phyloP scores from a whole-genome alignment of 2,329 filamentous ascomycete genomes.

The Amesomyces nigricolor region DNA sequence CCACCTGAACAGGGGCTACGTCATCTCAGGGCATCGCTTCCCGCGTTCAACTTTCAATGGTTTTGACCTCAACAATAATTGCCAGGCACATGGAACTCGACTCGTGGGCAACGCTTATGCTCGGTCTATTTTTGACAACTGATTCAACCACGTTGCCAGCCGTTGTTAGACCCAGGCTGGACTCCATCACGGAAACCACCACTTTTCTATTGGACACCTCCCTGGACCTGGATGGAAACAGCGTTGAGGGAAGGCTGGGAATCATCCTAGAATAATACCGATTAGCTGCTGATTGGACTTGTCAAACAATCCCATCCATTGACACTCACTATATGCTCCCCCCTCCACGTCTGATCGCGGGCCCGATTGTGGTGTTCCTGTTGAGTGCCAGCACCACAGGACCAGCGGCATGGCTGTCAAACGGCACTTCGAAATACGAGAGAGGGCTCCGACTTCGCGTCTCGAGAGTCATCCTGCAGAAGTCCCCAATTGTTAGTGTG shows the following conservation, averaged over 20 bases:
- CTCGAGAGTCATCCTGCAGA: slow-evolving; percentile 28
- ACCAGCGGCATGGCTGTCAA: slow-evolving; percentile 35
- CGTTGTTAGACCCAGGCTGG: too few species aligned
- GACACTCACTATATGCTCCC: slow-evolving; percentile 13
- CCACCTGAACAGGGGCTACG: background rate
- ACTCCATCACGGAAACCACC: too few species aligned
- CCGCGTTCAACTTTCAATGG: background rate
- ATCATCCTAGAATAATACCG: too few species aligned
- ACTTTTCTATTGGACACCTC: too few species aligned
- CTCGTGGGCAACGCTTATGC: too few species aligned
- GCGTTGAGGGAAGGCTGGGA: slow-evolving; percentile 36
- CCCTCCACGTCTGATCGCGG: slow-evolving; percentile 32
- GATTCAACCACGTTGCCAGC: too few species aligned
- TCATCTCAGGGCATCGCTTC: too few species aligned
- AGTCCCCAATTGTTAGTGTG: slow-evolving; percentile 35
- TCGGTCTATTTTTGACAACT: too few species aligned
- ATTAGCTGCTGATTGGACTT: too few species aligned
- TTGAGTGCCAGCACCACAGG: slow-evolving; percentile 36
- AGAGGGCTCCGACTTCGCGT: slow-evolving; percentile 29
- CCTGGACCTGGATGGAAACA: slow-evolving; percentile 29
- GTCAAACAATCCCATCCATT: too few species aligned
- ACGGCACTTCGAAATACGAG: slow-evolving; percentile 35
- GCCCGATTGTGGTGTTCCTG: slow-evolving; percentile 34
- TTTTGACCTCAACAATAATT: background rate
- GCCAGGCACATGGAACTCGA: too few species aligned